Evolutionary conservation across 352 stramenopile genomes (phyloP), one percentile per base, ranked within the genome.

Genomic region (Aphanomyces astaci): DNA sequence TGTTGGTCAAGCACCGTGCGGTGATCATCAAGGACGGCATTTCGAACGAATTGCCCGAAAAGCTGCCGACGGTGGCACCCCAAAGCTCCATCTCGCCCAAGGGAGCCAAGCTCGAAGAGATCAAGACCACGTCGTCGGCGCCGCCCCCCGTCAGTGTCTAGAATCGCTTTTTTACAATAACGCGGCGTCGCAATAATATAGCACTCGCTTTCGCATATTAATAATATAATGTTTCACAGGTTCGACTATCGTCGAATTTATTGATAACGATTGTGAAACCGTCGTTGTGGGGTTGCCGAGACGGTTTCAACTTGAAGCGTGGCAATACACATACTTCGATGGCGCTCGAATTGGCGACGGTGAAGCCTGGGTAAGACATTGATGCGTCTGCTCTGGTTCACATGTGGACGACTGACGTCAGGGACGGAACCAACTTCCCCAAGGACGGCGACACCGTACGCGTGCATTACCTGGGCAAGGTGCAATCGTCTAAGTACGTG

Each of bases 1-100:
- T 89, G 55, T 71, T 92, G 30, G 73, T 90, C 64, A 87, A 87
- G 66, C 77, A 92, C 73, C 84, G 84, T 66, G 86, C 82, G 54
- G 81, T 92, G 46, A 84, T 92, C 71, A 92, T 92, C 72, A 92
- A 90, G 73, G 84, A 92, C 54, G 76, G 82, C 40, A 70, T 75
- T 40, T 84, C 40, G 78, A 87, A 64, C 57, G 76, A 54, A 83
- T 72, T 43, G 55, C 70, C 80, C 19, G 83, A 91, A 64, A 91
- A 91, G 75, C 73, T 75, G 24, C 62, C 71, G 22, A 71, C 76
- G 15, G 71, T 73, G 17, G 76, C 68, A 2, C 63, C 65, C 5
- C 66, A 70, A 4, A 76, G 75, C 32, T 74, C 83, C 25, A n/a
- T 59, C 7, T 90, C 84, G 36, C 80, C 81, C 15, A 86, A 83